Conservation (phyloP, 2,329 filamentous ascomycete species). For the Juglanconis sp. region DNA sequence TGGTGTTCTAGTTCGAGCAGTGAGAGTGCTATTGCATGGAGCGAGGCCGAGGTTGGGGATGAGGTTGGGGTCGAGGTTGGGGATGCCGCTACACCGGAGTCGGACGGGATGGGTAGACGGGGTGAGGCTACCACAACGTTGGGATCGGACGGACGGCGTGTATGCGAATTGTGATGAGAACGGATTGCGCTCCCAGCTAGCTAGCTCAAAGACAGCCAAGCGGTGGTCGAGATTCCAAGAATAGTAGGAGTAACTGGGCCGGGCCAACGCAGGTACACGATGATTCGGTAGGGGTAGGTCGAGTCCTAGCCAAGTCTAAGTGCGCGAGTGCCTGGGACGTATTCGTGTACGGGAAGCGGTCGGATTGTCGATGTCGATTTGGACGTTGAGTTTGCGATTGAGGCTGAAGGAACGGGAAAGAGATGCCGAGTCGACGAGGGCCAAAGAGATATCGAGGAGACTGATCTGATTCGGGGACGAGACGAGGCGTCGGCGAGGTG, state of each 20-base stretch:
- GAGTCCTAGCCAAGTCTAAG: background rate
- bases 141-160: background rate
- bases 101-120: constrained; percentile 1
- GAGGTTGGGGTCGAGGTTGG: constrained; percentile 1
- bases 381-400: background rate
- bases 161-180: background rate
- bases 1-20: background rate
- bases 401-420: background rate
- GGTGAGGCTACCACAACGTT: background rate
- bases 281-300: background rate
- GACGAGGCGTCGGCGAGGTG: constrained; percentile 1
- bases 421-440: background rate
- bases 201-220: background rate
- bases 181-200: background rate
- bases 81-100: background rate
- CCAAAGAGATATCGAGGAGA: background rate
- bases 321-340: background rate
- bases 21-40: background rate
- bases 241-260: background rate
- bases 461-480: background rate
- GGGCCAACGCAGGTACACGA: background rate
- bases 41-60: background rate
- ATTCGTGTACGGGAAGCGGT: background rate
- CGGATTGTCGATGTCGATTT: background rate
- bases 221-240: background rate